These are phyloP conservation scores for Sporothrix euskadiensis DNA, from an alignment of 2,329 filamentous ascomycete genomes.

Conservation along the genomic window DNA sequence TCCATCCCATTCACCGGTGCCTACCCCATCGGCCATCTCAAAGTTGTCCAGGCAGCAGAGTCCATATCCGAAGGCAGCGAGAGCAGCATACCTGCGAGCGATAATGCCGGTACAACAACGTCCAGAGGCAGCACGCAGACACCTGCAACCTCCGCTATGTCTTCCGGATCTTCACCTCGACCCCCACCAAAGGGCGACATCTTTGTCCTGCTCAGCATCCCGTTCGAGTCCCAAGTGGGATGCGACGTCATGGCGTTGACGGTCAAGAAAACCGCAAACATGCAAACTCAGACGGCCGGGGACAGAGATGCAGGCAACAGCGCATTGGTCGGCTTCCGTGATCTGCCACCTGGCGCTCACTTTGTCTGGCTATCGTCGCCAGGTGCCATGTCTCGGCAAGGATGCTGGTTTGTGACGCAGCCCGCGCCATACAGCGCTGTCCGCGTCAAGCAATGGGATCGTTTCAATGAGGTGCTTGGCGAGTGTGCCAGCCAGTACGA, in stretches of 20 bases:
- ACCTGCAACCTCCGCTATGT: neutral
- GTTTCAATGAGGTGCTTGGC: slow-evolving; percentile 55
- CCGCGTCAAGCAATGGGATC: slow-evolving; percentile 57
- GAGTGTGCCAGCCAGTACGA: slow-evolving; percentile 51
- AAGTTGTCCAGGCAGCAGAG: slow-evolving; percentile 7
- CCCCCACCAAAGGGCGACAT: slow-evolving; percentile 48
- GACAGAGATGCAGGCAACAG: neutral
- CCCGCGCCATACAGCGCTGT: slow-evolving; percentile 37
- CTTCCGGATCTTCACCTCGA: neutral
- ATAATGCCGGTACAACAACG: neutral
- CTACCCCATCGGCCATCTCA: slow-evolving; percentile 44
- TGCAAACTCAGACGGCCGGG: slow-evolving; percentile 18
- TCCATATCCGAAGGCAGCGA: neutral
- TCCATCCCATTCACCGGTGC: slow-evolving; percentile 45
- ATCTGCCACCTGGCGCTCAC: slow-evolving; percentile 58
- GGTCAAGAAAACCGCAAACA: slow-evolving; percentile 36
- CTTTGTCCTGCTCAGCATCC: slow-evolving; percentile 53
- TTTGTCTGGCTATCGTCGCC: slow-evolving; percentile 60
- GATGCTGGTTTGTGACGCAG: slow-evolving; percentile 57
- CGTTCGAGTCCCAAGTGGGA: slow-evolving; percentile 53
- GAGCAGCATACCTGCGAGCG: slow-evolving; percentile 26
- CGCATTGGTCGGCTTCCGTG: slow-evolving; percentile 54
- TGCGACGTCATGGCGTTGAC: slow-evolving; percentile 55
- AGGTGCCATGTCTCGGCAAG: slow-evolving; percentile 52
- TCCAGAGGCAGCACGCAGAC: slow-evolving; percentile 25